A percentile compares a stretch with the other conserved stretches of the same genome.
Conservation (phyloP, 768 basidiomycete genomes). For the Amanita pseudoporphyria region DNA sequence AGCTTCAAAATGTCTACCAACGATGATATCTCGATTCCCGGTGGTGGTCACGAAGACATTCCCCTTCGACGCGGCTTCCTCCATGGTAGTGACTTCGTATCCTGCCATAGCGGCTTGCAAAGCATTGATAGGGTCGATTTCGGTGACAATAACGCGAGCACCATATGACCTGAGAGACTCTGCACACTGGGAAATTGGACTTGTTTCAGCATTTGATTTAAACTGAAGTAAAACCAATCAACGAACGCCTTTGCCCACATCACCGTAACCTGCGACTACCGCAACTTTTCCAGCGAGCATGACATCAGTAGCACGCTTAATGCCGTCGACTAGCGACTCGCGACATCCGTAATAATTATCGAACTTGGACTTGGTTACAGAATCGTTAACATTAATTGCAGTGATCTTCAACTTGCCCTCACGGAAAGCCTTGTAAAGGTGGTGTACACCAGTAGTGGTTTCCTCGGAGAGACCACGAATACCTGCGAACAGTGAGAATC, state of each 20-base stretch:
- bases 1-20: conserved; percentile 76
- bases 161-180: conserved; percentile 97
- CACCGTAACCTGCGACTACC: conserved; percentile 97
- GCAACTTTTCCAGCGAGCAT: conserved; percentile 99
- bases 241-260: conserved; percentile 98
- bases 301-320: conserved; percentile 99
- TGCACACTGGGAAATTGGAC: conserved; percentile 56
- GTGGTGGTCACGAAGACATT: conserved; percentile 99
- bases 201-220: conserved; percentile 1
- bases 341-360: conserved; percentile 99
- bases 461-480: conserved; percentile 96
- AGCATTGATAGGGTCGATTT: conserved; percentile 99
- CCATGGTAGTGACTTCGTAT: conserved; percentile 98
- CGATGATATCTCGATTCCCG: conserved; percentile 98
- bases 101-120: conserved; percentile 99
- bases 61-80: conserved; percentile 80
- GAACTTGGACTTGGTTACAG: conserved; percentile 99
- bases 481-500: conserved; percentile 29
- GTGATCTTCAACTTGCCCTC: conserved; percentile 95
- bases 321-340: conserved; percentile 98
- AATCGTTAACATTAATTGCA: conserved; percentile 99
- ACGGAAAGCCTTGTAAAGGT: conserved; percentile 96
- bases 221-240: not conserved
- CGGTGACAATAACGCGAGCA: conserved; percentile 90
- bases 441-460: conserved; percentile 99